phyloP scores from a whole-genome alignment of 768 basidiomycete species.

The Pisolithus albus region DNA sequence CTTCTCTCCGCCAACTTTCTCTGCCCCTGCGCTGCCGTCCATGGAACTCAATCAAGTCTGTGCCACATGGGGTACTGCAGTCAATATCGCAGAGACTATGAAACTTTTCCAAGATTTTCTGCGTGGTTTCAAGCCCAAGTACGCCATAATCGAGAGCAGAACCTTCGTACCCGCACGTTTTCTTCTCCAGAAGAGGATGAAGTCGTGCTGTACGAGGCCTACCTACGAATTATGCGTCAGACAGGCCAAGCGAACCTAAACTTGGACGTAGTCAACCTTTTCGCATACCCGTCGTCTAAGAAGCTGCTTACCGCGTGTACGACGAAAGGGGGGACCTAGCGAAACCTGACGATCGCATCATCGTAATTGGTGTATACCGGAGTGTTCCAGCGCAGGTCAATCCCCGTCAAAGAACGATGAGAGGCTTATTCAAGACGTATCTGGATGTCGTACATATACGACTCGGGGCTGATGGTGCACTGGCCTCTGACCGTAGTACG shows the following conservation, averaged over 20 bases:
- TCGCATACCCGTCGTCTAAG: constrained; percentile 76
- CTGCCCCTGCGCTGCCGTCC: constrained; percentile 52
- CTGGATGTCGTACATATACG: constrained; percentile 92
- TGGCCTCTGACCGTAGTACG: constrained; percentile 78
- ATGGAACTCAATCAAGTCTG: constrained; percentile 80
- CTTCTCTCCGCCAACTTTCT: constrained; percentile 45
- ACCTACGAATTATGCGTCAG: constrained; percentile 78
- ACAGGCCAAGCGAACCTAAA: constrained; percentile 94
- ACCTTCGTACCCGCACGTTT: constrained; percentile 43
- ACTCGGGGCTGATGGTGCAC: constrained; percentile 51
- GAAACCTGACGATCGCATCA: constrained; percentile 90
- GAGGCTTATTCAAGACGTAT: constrained; percentile 94
- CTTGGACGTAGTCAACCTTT: constrained; percentile 78
- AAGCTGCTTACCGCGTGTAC: constrained; percentile 84
- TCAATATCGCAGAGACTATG: constrained; percentile 87
- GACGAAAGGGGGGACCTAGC: constrained; percentile 95
- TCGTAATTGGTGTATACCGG: constrained; percentile 90
- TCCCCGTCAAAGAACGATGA: constrained; percentile 83
- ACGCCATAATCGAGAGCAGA: constrained; percentile 50
- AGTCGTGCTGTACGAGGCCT: constrained; percentile 66
- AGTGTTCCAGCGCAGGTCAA: constrained; percentile 95
- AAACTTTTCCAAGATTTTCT: constrained; percentile 84
- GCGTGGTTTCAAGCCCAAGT: constrained; percentile 89
- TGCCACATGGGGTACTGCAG: constrained; percentile 97
- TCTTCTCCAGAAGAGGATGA: constrained; percentile 62